phyloP scores from a whole-genome alignment of 1,284 basidiomycete species.

The Cutaneotrichosporon sp. region DNA sequence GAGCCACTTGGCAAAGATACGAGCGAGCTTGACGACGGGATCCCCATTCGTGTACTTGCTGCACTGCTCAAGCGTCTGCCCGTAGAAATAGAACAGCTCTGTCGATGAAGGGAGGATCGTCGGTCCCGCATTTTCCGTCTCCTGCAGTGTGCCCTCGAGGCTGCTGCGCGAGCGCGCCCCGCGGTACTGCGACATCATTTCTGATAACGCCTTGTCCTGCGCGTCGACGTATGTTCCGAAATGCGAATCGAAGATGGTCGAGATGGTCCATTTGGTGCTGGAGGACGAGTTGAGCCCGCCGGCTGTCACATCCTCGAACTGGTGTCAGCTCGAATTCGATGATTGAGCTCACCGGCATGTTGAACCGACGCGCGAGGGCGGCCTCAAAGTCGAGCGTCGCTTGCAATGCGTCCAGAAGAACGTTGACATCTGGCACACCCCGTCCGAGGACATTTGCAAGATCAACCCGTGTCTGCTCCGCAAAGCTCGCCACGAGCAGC shows the following conservation, averaged over 20 bases:
- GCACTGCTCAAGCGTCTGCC: constrained; percentile 90
- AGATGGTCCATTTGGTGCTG: constrained; percentile 62
- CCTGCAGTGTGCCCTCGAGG: constrained; percentile 61
- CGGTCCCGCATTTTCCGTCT: constrained; percentile 59
- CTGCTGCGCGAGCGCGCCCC: constrained; percentile 66
- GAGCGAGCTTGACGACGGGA: constrained; percentile 73
- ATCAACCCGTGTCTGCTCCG: constrained; percentile 69
- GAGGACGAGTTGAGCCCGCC: constrained; percentile 28
- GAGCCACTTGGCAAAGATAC: constrained; percentile 88
- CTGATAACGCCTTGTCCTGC: constrained; percentile 70
- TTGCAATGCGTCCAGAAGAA: constrained; percentile 79
- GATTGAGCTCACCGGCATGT: constrained; percentile 63
- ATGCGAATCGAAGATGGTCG: constrained; percentile 84
- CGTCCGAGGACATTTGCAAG: constrained; percentile 54
- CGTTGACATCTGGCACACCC: constrained; percentile 65
- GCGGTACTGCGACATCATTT: constrained; percentile 68
- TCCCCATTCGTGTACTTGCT: constrained; percentile 73
- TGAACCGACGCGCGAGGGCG: constrained; percentile 74
- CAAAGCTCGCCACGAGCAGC: constrained; percentile 75
- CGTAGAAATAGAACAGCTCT: constrained; percentile 96
- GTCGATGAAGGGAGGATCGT: constrained; percentile 88
- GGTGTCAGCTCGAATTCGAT: constrained; percentile 11
- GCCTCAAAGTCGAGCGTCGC: constrained; percentile 82
- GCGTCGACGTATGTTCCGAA: constrained; percentile 93
- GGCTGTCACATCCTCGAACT: constrained; percentile 53